These are phyloP conservation scores for Trichosporon coremiiforme DNA, from an alignment of 1,284 basidiomycete species.

Conservation along the genomic window DNA sequence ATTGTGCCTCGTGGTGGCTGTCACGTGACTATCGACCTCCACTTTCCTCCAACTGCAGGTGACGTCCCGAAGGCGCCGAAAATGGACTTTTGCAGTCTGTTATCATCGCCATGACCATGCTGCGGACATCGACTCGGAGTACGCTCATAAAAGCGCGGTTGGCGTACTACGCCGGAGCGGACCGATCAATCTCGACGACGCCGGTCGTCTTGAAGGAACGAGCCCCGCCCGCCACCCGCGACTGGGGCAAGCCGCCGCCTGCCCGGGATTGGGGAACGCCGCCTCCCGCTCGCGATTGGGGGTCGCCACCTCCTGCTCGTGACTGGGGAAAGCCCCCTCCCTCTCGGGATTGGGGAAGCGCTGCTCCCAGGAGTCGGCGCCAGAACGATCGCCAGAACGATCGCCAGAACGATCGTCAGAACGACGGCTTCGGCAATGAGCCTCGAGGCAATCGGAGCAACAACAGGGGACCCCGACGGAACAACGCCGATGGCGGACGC, in stretches of 20 bases:
- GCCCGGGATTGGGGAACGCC: constrained; percentile 4
- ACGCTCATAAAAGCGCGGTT: constrained; percentile 9
- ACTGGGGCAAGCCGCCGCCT: neutral
- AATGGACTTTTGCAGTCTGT: neutral
- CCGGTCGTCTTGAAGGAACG: neutral
- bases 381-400: constrained; percentile 5
- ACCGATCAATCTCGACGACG: neutral
- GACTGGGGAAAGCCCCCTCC: neutral
- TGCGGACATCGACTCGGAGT: constrained; percentile 14
- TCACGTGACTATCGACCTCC: neutral
- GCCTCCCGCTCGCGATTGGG: neutral
- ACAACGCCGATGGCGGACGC: neutral
- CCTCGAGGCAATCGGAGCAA: neutral
- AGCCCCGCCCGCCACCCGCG: neutral
- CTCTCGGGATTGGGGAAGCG: no score
- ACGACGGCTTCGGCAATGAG: neutral
- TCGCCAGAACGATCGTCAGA: neutral
- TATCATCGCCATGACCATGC: constrained; percentile 18
- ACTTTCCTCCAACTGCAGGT: neutral
- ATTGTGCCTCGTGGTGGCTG: neutral
- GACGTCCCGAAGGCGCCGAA: constrained; percentile 3
- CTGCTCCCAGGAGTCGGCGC: neutral
- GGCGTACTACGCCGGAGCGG: neutral
- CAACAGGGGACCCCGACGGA: neutral
- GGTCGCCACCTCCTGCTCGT: neutral